Percentiles rank a stretch among this genome's conserved stretches.
phyloP scores from a whole-genome alignment of 1,284 basidiomycete species.

The Amylostereum areolatum region DNA sequence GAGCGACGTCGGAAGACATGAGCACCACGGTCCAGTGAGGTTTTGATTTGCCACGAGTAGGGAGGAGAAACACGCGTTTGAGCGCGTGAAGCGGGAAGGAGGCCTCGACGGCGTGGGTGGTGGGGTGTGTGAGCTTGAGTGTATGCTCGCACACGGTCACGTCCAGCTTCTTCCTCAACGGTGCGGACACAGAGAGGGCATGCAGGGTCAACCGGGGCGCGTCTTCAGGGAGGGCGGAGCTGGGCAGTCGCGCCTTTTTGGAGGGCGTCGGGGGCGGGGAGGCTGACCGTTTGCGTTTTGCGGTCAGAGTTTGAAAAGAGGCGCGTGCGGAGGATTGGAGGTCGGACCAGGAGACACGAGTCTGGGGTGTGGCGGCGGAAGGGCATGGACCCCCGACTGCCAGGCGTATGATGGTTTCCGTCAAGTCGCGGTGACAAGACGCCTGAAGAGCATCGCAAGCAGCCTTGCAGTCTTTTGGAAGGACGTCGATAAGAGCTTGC shows the following conservation, averaged over 20 bases:
- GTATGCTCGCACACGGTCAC: slow-evolving; percentile 44
- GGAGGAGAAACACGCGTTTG: slow-evolving; percentile 54
- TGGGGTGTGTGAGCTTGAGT: slow-evolving; percentile 44
- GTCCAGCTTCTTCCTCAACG: slow-evolving; percentile 66
- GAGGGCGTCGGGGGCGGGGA: slow-evolving; percentile 5
- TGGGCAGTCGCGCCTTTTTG: slow-evolving; percentile 8
- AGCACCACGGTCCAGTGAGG: slow-evolving; percentile 64
- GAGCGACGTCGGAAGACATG: slow-evolving; percentile 41
- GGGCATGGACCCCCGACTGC: too few relatives aligned
- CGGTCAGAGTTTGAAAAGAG: background rate
- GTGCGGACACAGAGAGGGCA: slow-evolving; percentile 54
- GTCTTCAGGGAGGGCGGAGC: slow-evolving; percentile 18
- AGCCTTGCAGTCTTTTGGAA: too few relatives aligned
- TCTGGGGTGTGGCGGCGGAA: too few relatives aligned
- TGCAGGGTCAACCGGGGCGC: slow-evolving; percentile 48
- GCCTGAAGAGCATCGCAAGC: too few relatives aligned
- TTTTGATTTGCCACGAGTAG: slow-evolving; percentile 60
- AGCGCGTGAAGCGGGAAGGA: slow-evolving; percentile 40
- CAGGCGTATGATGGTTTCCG: too few relatives aligned
- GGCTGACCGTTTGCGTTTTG: slow-evolving; percentile 11
- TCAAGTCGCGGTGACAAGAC: too few relatives aligned
- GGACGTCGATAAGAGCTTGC: too few relatives aligned
- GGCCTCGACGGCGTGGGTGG: slow-evolving; percentile 38
- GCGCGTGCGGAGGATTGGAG: background rate
- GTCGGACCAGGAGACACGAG: too few relatives aligned